Percentiles rank a stretch among this genome's conserved stretches.
Conservation (phyloP, 2,329 filamentous ascomycete species). For the Scedosporium aurantiacum region DNA sequence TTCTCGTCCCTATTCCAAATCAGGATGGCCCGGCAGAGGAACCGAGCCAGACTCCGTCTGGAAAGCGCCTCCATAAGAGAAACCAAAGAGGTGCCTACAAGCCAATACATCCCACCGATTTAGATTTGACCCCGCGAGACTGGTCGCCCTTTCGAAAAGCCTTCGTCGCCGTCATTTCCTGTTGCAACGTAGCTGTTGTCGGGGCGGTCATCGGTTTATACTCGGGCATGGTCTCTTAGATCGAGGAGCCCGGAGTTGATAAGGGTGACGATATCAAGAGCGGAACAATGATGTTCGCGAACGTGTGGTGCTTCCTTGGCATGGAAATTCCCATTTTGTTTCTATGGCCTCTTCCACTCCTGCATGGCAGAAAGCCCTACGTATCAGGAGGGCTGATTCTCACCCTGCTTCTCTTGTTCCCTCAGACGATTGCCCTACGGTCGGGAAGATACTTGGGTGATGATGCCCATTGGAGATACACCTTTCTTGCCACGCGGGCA, state of each 20-base stretch:
- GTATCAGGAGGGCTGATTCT: slow-evolving; percentile 57
- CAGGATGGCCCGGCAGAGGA: background rate
- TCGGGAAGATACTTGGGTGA: slow-evolving; percentile 44
- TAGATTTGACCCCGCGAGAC: slow-evolving; percentile 40
- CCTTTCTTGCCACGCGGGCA: slow-evolving; percentile 51
- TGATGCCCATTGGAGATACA: slow-evolving; percentile 42
- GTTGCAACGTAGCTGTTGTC: slow-evolving; percentile 60
- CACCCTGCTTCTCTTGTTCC: slow-evolving; percentile 63
- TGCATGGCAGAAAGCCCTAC: slow-evolving; percentile 70
- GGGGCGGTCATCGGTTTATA: slow-evolving; percentile 66
- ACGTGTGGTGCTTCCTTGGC: slow-evolving; percentile 61
- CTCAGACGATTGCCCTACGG: slow-evolving; percentile 58
- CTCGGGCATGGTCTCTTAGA: slow-evolving; percentile 65
- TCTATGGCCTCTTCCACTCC: slow-evolving; percentile 61
- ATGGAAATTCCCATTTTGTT: slow-evolving; percentile 60
- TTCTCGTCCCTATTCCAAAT: background rate
- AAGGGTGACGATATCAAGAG: slow-evolving; percentile 39
- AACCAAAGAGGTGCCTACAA: background rate
- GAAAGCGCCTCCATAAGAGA: background rate
- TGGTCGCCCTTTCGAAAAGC: slow-evolving; percentile 59
- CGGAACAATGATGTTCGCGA: slow-evolving; percentile 50
- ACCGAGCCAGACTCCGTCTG: background rate
- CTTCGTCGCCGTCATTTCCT: slow-evolving; percentile 57
- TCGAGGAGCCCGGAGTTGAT: slow-evolving; percentile 67
- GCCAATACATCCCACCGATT: background rate